These are phyloP conservation scores for Metschnikowia peoriensis DNA, from an alignment of 805 yeast genomes.

Conservation along the genomic window DNA sequence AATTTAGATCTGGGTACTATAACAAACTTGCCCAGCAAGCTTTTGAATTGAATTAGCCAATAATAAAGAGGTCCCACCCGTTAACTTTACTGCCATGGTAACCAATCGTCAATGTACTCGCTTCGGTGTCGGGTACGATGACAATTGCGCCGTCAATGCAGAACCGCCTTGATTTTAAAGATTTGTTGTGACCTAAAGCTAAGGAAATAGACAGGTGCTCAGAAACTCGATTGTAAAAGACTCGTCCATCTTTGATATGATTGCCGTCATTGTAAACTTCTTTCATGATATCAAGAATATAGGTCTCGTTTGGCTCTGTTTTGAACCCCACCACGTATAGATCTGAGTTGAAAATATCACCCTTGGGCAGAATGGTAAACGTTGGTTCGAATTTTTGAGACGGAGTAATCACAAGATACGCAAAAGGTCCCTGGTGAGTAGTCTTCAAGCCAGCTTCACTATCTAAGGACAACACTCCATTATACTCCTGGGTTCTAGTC, in stretches of 20 bases:
- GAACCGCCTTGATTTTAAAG: constrained; percentile 42
- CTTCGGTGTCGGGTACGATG: constrained; percentile 22
- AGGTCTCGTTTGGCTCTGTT: constrained; percentile 25
- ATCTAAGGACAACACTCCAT: constrained; percentile 35
- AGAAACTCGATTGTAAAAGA: constrained; percentile 41
- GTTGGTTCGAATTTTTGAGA: constrained; percentile 57
- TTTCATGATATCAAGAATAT: constrained; percentile 54
- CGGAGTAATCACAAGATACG: constrained; percentile 60
- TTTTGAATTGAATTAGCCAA: not conserved
- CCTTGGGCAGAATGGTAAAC: constrained; percentile 62
- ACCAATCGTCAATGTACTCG: not conserved
- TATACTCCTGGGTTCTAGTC: constrained; percentile 48
- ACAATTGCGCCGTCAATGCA: constrained; percentile 67
- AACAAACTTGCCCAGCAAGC: not conserved
- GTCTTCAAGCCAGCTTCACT: constrained; percentile 11
- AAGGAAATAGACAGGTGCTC: constrained; percentile 25
- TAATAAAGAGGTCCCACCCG: constrained; percentile 10
- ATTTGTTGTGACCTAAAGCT: constrained; percentile 11
- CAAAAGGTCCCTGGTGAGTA: constrained; percentile 34
- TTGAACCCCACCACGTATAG: constrained; percentile 50
- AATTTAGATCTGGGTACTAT: no score
- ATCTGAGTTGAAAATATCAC: constrained; percentile 40
- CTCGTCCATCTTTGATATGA: constrained; percentile 51
- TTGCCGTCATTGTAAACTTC: constrained; percentile 55
- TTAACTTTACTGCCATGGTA: constrained; percentile 10